phyloP scores from a whole-genome alignment of 495 filamentous ascomycete genomes.

The Penicillium riverlandense region DNA sequence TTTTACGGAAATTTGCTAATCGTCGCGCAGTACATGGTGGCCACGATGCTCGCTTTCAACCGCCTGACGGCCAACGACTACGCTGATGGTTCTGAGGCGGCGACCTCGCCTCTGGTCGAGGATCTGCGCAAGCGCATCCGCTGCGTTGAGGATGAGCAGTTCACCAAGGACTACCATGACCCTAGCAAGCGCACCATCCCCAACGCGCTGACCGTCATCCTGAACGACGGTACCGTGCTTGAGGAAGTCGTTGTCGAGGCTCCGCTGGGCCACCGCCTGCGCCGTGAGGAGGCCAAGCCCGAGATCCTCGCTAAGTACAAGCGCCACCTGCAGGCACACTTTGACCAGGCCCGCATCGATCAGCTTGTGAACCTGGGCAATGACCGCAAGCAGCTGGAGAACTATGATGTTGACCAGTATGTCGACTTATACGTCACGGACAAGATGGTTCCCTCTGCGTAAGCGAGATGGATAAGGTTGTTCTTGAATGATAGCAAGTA shows the following conservation, averaged over 20 bases:
- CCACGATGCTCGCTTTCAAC: conserved; percentile 90
- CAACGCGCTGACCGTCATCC: conserved; percentile 86
- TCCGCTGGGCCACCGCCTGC: conserved; percentile 83
- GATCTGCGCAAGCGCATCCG: conserved; percentile 82
- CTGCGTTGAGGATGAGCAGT: conserved; percentile 93
- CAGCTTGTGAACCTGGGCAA: conserved; percentile 70
- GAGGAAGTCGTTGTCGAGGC: conserved; percentile 92
- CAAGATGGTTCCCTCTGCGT: conserved; percentile 34
- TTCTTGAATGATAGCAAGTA: too few relatives aligned
- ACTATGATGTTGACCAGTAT: conserved; percentile 82
- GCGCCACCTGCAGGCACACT: conserved; percentile 82
- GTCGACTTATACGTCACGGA: conserved; percentile 88
- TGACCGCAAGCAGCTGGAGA: conserved; percentile 66
- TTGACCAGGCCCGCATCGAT: conserved; percentile 62
- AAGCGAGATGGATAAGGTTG: not conserved
- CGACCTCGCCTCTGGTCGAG: conserved; percentile 83
- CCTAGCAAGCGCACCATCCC: conserved; percentile 87
- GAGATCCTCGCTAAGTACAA: conserved; percentile 92
- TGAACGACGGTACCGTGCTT: conserved; percentile 91
- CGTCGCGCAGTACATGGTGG: conserved; percentile 71
- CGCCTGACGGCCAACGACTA: conserved; percentile 90
- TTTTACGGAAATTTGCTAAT: not conserved
- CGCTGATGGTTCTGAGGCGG: conserved; percentile 82
- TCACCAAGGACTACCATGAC: conserved; percentile 91
- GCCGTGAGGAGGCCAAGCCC: conserved; percentile 94